Base-by-base conservation (phyloP, 2,329 filamentous ascomycete genomes). In the Cladosporium sp. region DNA sequence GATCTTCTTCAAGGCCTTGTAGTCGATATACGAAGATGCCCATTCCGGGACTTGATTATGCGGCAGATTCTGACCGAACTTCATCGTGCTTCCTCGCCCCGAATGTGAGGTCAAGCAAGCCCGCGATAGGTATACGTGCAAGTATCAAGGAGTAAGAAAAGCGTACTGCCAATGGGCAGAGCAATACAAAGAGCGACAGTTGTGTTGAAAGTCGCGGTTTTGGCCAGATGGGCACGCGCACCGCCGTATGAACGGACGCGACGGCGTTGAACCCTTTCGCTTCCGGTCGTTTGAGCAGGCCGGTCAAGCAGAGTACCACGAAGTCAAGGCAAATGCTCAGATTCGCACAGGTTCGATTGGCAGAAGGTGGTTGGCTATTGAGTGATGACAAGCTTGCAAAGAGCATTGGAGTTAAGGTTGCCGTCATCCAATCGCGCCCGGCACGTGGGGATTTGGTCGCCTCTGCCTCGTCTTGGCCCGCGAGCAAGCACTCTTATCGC, bases 1-100 rank as follows among this genome's bases (percentile, higher is more conserved):
- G 64, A 97, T 84, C 79, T 94, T 96, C 82, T 99, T 99, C 68
- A 97, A 80, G 66, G 87, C 86, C 72, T 93, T 94, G 80, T 95
- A 95, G 77, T 94, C 86, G 78, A 94, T 92, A 72, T 95, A 95
- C 34, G 82, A 87, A 59, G 86, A 81, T 55, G 89, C 87, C 90
- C 90, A 95, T 76, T 93, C 90, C 50, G 90, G 90, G 70, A 94
- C 89, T 76, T 93, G 89, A 71, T 92, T 92, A 50, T 89, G 85
- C 17, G 89, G 84, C 58, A 95, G 81, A 58, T 79, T 79, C 67
- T 80, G 78, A 6, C 77, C 79, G 64, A 80, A 80, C 68, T 79
- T 78, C 76, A 78, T 78, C 49, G 19, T 51, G 49, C 49, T 25
- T 51, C 15, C 19, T 17, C 49, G 49, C 36, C 36, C 6, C 28